These are phyloP conservation scores for Russula sp. DNA, from an alignment of 768 basidiomycete genomes.

Conservation along the genomic window DNA sequence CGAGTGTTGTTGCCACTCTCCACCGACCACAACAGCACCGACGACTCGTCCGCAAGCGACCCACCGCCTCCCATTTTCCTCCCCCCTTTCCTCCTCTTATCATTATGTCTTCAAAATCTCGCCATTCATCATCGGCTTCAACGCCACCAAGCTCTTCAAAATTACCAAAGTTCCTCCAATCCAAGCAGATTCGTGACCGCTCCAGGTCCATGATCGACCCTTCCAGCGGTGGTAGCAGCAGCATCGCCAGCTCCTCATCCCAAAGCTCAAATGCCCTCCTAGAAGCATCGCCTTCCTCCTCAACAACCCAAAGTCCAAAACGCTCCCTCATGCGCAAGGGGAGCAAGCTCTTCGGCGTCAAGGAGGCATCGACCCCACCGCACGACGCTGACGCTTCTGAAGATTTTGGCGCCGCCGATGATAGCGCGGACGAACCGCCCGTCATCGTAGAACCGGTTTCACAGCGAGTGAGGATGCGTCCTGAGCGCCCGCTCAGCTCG, in stretches of 20 bases:
- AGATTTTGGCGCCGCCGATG: slow-evolving; percentile 29
- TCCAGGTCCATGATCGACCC: slow-evolving; percentile 45
- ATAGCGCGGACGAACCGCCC: slow-evolving; percentile 43
- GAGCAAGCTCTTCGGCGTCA: slow-evolving; percentile 19
- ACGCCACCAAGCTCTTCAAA: slow-evolving; percentile 45
- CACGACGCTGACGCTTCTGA: slow-evolving; percentile 29
- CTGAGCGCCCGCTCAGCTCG: slow-evolving; percentile 47
- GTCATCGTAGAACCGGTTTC: slow-evolving; percentile 59
- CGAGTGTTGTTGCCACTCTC: not conserved
- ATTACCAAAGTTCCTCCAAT: slow-evolving; percentile 58
- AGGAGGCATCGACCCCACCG: slow-evolving; percentile 14
- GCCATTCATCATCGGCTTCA: slow-evolving; percentile 36
- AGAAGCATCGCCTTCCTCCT: slow-evolving; percentile 10
- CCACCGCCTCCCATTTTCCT: not conserved
- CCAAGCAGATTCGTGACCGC: slow-evolving; percentile 52
- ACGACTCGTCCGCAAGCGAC: not conserved
- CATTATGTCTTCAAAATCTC: slow-evolving; percentile 41
- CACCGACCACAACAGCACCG: slow-evolving; percentile 11
- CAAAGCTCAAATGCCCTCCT: slow-evolving; percentile 31
- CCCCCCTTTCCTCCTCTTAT: not conserved
- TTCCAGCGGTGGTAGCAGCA: slow-evolving; percentile 32
- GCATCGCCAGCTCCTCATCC: slow-evolving; percentile 36
- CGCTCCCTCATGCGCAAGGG: slow-evolving; percentile 16
- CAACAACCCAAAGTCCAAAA: slow-evolving; percentile 17
- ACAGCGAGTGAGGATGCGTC: slow-evolving; percentile 47